Evolutionary conservation across 2,329 filamentous ascomycete genomes (phyloP).

Genomic region (Colletotrichum sansevieriae): DNA sequence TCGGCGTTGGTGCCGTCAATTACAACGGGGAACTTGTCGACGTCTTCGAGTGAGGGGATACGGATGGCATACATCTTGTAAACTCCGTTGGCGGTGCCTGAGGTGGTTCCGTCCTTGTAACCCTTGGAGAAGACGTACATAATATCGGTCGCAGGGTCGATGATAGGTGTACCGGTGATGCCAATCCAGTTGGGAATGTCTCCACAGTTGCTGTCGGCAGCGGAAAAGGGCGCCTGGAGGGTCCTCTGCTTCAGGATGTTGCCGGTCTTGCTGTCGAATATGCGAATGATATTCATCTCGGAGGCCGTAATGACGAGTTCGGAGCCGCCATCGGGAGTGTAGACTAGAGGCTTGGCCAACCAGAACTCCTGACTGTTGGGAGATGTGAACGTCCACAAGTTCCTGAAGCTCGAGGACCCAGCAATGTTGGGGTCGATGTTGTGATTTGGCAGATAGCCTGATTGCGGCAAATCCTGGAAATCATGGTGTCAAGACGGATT

Average conservation of each 20-base stretch:
- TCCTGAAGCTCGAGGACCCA: slow-evolving; percentile 50
- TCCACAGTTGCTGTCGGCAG: slow-evolving; percentile 54
- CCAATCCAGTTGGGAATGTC: slow-evolving; percentile 56
- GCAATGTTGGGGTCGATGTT: slow-evolving; percentile 56
- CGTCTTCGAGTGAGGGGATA: slow-evolving; percentile 54
- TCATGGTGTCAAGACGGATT: not conserved
- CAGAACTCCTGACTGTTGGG: slow-evolving; percentile 34
- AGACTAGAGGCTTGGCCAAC: slow-evolving; percentile 57
- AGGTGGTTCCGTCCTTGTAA: slow-evolving; percentile 46
- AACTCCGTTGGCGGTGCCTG: slow-evolving; percentile 51
- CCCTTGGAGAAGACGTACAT: slow-evolving; percentile 55
- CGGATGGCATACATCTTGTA: slow-evolving; percentile 57
- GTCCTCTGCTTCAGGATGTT: slow-evolving; percentile 52
- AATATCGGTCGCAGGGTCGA: slow-evolving; percentile 51
- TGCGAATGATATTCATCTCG: slow-evolving; percentile 54
- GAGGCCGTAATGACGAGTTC: slow-evolving; percentile 56
- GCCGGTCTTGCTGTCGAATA: slow-evolving; percentile 57
- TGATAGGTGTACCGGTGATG: slow-evolving; percentile 53
- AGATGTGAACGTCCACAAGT: slow-evolving; percentile 51
- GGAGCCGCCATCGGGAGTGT: slow-evolving; percentile 53
- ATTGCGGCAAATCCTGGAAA: slow-evolving; percentile 50
- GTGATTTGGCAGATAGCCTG: slow-evolving; percentile 56
- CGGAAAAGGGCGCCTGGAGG: slow-evolving; percentile 55
- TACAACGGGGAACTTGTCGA: slow-evolving; percentile 56
- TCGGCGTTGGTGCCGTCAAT: slow-evolving; percentile 60